These are phyloP conservation scores for Phytophthora sansomeana DNA, from an alignment of 352 stramenopile species.

Conservation along the genomic window DNA sequence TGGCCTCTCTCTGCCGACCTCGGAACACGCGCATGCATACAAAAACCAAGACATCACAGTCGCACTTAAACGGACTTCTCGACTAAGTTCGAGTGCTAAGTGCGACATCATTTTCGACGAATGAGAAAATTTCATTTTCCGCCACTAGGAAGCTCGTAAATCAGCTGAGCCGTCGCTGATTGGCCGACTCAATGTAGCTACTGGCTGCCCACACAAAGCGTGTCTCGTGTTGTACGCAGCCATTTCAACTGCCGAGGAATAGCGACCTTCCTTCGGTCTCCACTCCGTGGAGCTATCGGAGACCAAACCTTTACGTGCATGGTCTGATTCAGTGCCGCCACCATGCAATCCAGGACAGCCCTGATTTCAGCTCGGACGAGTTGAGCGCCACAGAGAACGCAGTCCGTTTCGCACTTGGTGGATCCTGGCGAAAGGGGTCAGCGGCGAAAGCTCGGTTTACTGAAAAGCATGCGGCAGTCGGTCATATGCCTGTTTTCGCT, in stretches of 20 bases:
- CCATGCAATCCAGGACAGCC: background rate
- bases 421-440: conserved; percentile 15
- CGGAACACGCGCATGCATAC: background rate
- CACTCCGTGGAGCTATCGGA: too few species aligned
- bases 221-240: conserved; percentile 26
- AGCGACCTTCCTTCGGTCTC: too few species aligned
- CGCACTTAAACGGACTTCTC: background rate
- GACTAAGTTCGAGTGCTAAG: background rate
- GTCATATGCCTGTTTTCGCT: conserved; percentile 16
- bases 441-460: conserved; percentile 14
- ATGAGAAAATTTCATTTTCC: conserved; percentile 24
- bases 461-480: conserved; percentile 23
- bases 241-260: background rate
- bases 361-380: conserved; percentile 22
- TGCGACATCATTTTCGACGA: conserved; percentile 5
- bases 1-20: conserved; percentile 17
- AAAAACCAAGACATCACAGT: conserved; percentile 10
- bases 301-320: too few species aligned
- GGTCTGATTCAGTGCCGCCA: background rate
- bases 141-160: conserved; percentile 11
- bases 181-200: conserved; percentile 7
- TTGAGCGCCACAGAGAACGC: background rate
- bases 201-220: conserved; percentile 10
- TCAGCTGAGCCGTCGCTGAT: background rate
- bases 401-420: conserved; percentile 17